These are phyloP conservation scores for Fraxinus dipetala DNA, from an alignment of 305 asterid species.

Conservation along the genomic window DNA sequence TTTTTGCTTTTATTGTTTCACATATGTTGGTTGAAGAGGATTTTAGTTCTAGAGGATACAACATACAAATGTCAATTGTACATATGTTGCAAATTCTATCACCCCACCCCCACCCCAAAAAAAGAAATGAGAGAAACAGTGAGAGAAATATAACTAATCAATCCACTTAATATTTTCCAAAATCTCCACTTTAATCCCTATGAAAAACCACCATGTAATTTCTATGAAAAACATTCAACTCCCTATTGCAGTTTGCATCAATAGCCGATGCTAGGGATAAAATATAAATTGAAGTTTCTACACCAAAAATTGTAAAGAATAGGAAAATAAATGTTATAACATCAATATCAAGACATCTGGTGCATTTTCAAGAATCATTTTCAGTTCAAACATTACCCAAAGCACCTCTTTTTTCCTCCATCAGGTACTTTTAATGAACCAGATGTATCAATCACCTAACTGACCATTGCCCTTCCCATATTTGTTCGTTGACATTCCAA, in stretches of 20 bases:
- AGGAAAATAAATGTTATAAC: neutral
- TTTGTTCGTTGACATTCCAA: neutral
- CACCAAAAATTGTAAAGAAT: slow-evolving; percentile 1
- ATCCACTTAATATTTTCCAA: neutral
- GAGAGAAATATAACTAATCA: neutral
- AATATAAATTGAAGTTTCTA: neutral
- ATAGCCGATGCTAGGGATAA: neutral
- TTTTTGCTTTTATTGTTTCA: neutral
- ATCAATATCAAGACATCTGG: neutral
- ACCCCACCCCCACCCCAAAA: neutral
- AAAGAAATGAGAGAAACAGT: neutral
- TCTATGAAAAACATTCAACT: neutral
- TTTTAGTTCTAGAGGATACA: neutral
- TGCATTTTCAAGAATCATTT: neutral
- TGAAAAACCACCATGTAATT: neutral
- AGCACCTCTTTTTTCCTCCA: neutral
- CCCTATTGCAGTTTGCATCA: neutral
- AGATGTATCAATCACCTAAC: neutral
- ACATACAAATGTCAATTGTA: neutral
- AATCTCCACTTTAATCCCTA: neutral
- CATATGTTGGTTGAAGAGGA: neutral
- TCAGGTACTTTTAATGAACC: neutral
- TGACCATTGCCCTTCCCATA: neutral
- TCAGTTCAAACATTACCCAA: neutral
- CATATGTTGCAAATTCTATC: neutral